Percentiles rank a stretch among this genome's conserved stretches.
Conservation (phyloP, 352 stramenopile genomes). For the Globisporangium radiosum region DNA sequence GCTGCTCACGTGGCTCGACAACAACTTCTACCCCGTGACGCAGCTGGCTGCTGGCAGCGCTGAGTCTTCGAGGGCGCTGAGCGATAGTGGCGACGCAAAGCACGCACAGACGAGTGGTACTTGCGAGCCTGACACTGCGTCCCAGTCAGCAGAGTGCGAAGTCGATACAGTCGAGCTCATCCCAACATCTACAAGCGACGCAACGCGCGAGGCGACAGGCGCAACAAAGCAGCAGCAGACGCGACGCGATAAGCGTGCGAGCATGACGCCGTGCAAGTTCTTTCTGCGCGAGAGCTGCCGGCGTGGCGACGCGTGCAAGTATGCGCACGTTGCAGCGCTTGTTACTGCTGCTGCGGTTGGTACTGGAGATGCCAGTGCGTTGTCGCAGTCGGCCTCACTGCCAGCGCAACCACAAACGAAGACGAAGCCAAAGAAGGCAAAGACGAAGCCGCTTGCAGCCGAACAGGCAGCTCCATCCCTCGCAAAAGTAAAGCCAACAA, state of each 20-base stretch:
- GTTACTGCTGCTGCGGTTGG: background rate
- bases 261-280: conserved; percentile 32
- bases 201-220: background rate
- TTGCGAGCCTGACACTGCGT: background rate
- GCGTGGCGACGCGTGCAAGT: conserved; percentile 62
- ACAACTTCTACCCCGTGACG: conserved; percentile 48
- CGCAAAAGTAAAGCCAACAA: conserved; percentile 1
- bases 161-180: too few species aligned
- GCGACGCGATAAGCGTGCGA: conserved; percentile 3
- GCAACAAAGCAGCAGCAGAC: background rate
- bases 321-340: conserved; percentile 31
- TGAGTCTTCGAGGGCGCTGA: background rate
- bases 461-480: background rate
- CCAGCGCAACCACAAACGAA: background rate
- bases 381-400: too few species aligned
- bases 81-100: background rate
- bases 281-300: conserved; percentile 50
- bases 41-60: background rate
- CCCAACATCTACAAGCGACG: too few species aligned
- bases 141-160: too few species aligned
- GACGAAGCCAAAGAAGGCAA: conserved; percentile 3
- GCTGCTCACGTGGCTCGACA: conserved; percentile 80
- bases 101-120: conserved; percentile 11
- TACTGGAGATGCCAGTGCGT: background rate
- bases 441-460: background rate